phyloP scores from a whole-genome alignment of 352 stramenopile genomes.

The Bremia lactucae region DNA sequence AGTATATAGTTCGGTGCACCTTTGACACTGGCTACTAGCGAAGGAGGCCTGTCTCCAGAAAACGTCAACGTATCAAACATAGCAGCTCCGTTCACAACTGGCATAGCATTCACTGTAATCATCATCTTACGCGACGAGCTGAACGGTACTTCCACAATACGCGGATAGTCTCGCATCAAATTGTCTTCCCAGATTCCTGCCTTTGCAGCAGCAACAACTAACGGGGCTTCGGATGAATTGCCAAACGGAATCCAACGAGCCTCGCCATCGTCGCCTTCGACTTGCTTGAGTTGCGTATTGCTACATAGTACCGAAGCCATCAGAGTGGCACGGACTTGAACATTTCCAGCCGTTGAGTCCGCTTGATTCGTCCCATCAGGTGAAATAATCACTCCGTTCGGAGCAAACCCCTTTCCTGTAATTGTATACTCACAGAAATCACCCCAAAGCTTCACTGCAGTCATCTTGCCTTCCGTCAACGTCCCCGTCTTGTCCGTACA shows the following conservation, averaged over 20 bases:
- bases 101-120: slow-evolving; percentile 63
- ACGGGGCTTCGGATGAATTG: slow-evolving; percentile 64
- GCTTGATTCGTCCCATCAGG: slow-evolving; percentile 32
- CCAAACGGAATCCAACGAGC: slow-evolving; percentile 39
- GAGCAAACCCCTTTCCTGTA: slow-evolving; percentile 51
- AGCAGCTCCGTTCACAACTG: slow-evolving; percentile 10
- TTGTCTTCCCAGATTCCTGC: slow-evolving; percentile 50
- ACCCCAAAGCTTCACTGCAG: slow-evolving; percentile 62
- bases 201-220: slow-evolving; percentile 67
- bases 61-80: slow-evolving; percentile 36
- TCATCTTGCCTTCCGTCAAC: slow-evolving; percentile 85
- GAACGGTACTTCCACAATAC: slow-evolving; percentile 89
- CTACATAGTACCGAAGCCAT: slow-evolving; percentile 58
- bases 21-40: slow-evolving; percentile 49
- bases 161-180: slow-evolving; percentile 43
- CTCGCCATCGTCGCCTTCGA: slow-evolving; percentile 35
- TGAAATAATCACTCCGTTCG: slow-evolving; percentile 39
- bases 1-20: slow-evolving; percentile 66
- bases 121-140: slow-evolving; percentile 93
- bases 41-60: slow-evolving; percentile 24
- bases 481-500: slow-evolving; percentile 94
- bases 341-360: slow-evolving; percentile 27
- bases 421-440: slow-evolving; percentile 61
- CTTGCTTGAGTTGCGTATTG: slow-evolving; percentile 60
- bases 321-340: slow-evolving; percentile 47